Evolutionary conservation across 805 yeast species (phyloP).

Genomic region (Alloascoidea hylecoeti): DNA sequence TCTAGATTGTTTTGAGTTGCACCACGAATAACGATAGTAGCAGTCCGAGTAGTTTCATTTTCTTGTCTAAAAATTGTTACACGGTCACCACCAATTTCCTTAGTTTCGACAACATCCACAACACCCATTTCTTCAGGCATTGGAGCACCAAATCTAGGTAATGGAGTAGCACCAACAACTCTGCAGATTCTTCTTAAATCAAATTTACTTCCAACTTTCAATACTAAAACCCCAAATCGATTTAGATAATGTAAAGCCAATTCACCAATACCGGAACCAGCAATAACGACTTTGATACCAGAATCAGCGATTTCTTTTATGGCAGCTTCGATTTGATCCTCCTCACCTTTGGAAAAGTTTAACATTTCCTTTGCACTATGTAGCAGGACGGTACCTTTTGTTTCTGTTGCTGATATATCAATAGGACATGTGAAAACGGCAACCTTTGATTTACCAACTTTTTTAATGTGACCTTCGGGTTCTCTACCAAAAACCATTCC

Average conservation of each 20-base stretch:
- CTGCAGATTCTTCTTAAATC: conserved; percentile 88
- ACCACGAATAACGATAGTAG: conserved; percentile 90
- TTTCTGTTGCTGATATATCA: conserved; percentile 93
- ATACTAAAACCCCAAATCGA: conserved; percentile 70
- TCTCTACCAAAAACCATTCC: conserved; percentile 98
- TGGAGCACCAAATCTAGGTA: conserved; percentile 90
- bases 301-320: conserved; percentile 72
- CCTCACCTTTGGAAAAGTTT: conserved; percentile 93
- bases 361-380: conserved; percentile 97
- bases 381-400: conserved; percentile 91
- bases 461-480: conserved; percentile 85
- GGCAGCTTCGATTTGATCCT: conserved; percentile 76
- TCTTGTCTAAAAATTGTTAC: conserved; percentile 85
- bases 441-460: conserved; percentile 60
- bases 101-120: conserved; percentile 77
- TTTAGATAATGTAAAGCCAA: conserved; percentile 86
- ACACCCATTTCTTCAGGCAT: conserved; percentile 88
- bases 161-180: conserved; percentile 95
- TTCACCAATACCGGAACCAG: conserved; percentile 92
- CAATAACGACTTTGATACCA: conserved; percentile 79
- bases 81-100: conserved; percentile 95
- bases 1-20: conserved; percentile 91
- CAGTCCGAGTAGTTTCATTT: conserved; percentile 53
- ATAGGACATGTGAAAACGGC: conserved; percentile 90
- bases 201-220: conserved; percentile 87